Evolutionary conservation across 345 rosid species (phyloP).

Genomic region (Barbarea vulgaris): DNA sequence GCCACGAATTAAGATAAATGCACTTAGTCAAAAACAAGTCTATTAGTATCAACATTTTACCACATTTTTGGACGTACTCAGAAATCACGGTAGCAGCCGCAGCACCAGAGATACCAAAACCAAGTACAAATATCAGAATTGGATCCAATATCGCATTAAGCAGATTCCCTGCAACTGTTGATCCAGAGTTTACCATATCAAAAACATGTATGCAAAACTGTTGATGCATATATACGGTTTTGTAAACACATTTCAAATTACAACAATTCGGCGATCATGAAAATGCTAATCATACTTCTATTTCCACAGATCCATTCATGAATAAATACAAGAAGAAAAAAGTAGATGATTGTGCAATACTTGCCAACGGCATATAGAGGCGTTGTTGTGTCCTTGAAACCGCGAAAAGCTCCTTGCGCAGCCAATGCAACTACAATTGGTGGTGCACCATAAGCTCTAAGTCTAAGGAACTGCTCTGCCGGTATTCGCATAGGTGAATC

Average conservation of each 20-base stretch:
- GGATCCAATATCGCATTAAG: conserved; percentile 79
- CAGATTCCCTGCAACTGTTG: conserved; percentile 79
- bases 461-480: conserved; percentile 75
- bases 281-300: not conserved
- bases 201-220: not conserved
- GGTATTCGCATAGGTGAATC: conserved; percentile 90
- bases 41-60: conserved; percentile 49
- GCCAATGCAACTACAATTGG: conserved; percentile 94
- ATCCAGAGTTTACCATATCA: conserved; percentile 29
- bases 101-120: conserved; percentile 82
- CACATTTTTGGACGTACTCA: conserved; percentile 84
- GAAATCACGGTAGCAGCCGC: conserved; percentile 92
- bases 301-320: not conserved
- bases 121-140: conserved; percentile 67
- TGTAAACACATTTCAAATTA: not conserved
- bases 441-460: conserved; percentile 91
- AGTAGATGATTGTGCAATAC: conserved; percentile 45
- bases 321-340: not conserved
- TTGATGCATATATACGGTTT: not conserved
- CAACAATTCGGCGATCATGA: not conserved
- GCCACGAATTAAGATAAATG: conserved; percentile 18
- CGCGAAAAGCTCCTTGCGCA: conserved; percentile 94
- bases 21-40: not conserved
- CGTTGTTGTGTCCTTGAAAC: conserved; percentile 88
- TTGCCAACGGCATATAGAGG: conserved; percentile 93